Base-by-base conservation (phyloP, 148 eudicot species). In the Chenopodium berlandieri region DNA sequence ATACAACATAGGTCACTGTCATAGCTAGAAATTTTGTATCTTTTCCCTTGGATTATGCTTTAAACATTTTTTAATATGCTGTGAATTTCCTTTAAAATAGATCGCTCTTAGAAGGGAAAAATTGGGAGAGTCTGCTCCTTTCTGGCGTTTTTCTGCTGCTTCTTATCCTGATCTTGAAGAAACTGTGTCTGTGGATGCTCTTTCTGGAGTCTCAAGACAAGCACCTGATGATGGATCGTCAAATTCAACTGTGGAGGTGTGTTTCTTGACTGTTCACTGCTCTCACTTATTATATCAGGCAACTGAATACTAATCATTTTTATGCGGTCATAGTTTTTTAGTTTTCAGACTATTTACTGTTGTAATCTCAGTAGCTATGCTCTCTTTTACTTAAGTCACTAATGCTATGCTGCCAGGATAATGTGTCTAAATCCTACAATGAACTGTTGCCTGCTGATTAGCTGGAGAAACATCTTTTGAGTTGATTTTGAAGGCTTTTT, bases 111-210 rank as follows among this genome's bases (percentile, higher is more conserved):
- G 89, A 88, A 87, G 97, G 80, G 98, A 95, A 90, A 93, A 91
- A 81, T 79, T 91, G 87, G 98, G 98, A 5, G 94, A 93, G 85
- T 87, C 89, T 62, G 97, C 97, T 83, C 97, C 98, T 63, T 95
- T 95, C 87, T 95, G 98, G 98, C 91, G 91, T 80, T 95, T 93
- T 84, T 95, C 97, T 77, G 93, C 95, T 65, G 90, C 92, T 86
- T 93, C 98, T 50, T 95, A 95, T 91, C 97, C 98, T 68, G 97
- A 93, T 88, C 91, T 95, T 67, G 90, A 86, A 80, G 86, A 47
- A 76, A 66, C 80, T 76, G 27, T 64, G 52, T 82, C 89, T 58
- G 78, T 62, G 50, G 86, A 78, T 81, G 79, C 85, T 87, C 72
- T 76, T 81, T 75, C 85, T 52, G 54, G 74, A 30, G 78, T 71